Evolutionary conservation across 1,139 yeast genomes (phyloP).

Genomic region (Geotrichum macrosporum): DNA sequence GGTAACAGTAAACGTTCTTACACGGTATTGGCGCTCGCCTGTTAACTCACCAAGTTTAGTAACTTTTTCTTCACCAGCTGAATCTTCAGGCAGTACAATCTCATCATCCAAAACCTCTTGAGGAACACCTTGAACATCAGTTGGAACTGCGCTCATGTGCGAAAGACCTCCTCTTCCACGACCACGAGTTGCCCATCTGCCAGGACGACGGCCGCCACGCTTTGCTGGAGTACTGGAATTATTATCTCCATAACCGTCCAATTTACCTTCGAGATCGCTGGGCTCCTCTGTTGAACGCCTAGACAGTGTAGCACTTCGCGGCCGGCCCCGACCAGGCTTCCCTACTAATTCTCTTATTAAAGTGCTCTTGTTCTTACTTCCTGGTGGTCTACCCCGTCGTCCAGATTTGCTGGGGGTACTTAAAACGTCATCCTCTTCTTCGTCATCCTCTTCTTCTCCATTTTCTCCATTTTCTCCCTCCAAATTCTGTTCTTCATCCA

Average conservation of each 20-base stretch:
- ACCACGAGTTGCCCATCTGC: slow-evolving; percentile 27
- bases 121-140: slow-evolving; percentile 46
- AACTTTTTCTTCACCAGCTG: slow-evolving; percentile 73
- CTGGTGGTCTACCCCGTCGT: slow-evolving; percentile 39
- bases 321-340: slow-evolving; percentile 14
- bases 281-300: slow-evolving; percentile 28
- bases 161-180: slow-evolving; percentile 26
- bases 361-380: slow-evolving; percentile 32
- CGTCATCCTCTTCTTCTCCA: slow-evolving; percentile 25
- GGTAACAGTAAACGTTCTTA: slow-evolving; percentile 72
- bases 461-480: slow-evolving; percentile 23
- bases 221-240: slow-evolving; percentile 26
- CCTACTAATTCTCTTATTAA: slow-evolving; percentile 23
- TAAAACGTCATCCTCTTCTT: slow-evolving; percentile 25
- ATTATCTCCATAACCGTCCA: slow-evolving; percentile 11
- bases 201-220: slow-evolving; percentile 28
- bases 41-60: slow-evolving; percentile 60
- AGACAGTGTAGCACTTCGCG: slow-evolving; percentile 14
- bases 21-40: slow-evolving; percentile 76
- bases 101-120: slow-evolving; percentile 70
- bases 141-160: slow-evolving; percentile 29
- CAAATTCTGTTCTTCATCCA: slow-evolving; percentile 22
- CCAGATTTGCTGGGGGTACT: slow-evolving; percentile 20
- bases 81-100: slow-evolving; percentile 73
- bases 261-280: slow-evolving; percentile 25